Conservation (phyloP, 768 basidiomycete genomes). For the Pholiota microspora region DNA sequence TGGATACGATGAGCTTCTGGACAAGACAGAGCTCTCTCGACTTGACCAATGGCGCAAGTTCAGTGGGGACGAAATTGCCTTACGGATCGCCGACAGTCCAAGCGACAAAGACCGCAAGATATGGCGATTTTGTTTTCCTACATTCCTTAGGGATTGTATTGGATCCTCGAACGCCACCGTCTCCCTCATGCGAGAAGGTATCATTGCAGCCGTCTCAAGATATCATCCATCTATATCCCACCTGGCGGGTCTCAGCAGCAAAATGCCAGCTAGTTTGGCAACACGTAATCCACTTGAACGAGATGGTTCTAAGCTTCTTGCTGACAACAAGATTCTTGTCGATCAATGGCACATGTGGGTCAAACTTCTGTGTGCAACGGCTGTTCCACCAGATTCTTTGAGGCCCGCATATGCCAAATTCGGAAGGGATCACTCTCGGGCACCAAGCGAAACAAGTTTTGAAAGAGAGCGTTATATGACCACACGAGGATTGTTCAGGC, state of each 20-base stretch:
- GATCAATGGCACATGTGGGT: slow-evolving; percentile 87
- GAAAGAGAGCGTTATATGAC: slow-evolving; percentile 83
- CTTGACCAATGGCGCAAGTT: slow-evolving; percentile 67
- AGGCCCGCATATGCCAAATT: slow-evolving; percentile 52
- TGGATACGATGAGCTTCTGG: slow-evolving; percentile 66
- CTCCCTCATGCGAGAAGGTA: slow-evolving; percentile 54
- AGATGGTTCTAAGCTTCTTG: slow-evolving; percentile 49
- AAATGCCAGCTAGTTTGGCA: slow-evolving; percentile 46
- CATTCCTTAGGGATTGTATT: slow-evolving; percentile 56
- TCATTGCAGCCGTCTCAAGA: slow-evolving; percentile 67
- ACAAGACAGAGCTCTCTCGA: slow-evolving; percentile 55
- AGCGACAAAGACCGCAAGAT: slow-evolving; percentile 65
- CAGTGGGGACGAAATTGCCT: slow-evolving; percentile 50
- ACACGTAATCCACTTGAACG: slow-evolving; percentile 39
- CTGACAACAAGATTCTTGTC: slow-evolving; percentile 57
- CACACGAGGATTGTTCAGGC: slow-evolving; percentile 79
- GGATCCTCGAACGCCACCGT: slow-evolving; percentile 46
- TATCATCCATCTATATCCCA: slow-evolving; percentile 72
- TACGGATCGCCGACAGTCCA: slow-evolving; percentile 72
- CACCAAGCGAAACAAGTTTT: slow-evolving; percentile 69
- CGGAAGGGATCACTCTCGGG: slow-evolving; percentile 67
- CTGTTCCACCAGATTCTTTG: slow-evolving; percentile 57
- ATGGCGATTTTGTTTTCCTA: slow-evolving; percentile 74
- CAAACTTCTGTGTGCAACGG: slow-evolving; percentile 82
- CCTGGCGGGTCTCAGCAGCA: slow-evolving; percentile 67